Evolutionary conservation across 129 eudicot species (phyloP).

Genomic region (Flaveria ramosissima): DNA sequence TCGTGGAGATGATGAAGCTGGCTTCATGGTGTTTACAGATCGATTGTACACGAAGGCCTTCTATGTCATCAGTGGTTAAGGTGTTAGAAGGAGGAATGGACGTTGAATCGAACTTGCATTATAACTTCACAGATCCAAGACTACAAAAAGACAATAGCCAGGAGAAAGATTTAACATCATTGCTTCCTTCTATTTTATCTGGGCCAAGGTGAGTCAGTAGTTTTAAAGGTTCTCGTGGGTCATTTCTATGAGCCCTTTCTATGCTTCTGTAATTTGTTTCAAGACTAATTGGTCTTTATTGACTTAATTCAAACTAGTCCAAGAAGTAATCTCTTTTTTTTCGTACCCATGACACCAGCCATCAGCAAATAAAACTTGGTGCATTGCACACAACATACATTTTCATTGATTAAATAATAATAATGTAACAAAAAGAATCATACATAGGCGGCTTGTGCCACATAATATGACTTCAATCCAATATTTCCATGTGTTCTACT

Average conservation of each 20-base stretch:
- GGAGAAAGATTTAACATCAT: background rate
- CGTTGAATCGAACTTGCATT: too few relatives aligned
- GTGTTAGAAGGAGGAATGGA: too few relatives aligned
- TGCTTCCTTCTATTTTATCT: conserved; percentile 5
- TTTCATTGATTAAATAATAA: conserved; percentile 22
- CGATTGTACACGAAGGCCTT: background rate
- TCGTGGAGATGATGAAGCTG: background rate
- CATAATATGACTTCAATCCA: background rate
- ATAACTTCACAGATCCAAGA: background rate
- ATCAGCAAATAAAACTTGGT: too few relatives aligned
- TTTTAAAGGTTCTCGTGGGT: background rate
- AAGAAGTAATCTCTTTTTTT: too few relatives aligned
- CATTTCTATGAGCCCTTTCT: background rate
- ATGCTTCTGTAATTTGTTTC: background rate
- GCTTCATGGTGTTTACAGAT: background rate
- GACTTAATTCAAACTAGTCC: background rate
- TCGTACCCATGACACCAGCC: too few relatives aligned
- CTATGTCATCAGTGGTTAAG: background rate
- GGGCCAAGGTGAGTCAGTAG: conserved; percentile 13
- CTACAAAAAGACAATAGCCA: background rate
- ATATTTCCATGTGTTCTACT: background rate
- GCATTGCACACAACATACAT: too few relatives aligned
- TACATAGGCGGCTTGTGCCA: background rate
- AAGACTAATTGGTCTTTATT: background rate
- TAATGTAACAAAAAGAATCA: conserved; percentile 24